A percentile compares a stretch with the other conserved stretches of the same genome.
Conservation (phyloP, 192 early-diverging fungal genomes). For the Coemansia sp. region DNA sequence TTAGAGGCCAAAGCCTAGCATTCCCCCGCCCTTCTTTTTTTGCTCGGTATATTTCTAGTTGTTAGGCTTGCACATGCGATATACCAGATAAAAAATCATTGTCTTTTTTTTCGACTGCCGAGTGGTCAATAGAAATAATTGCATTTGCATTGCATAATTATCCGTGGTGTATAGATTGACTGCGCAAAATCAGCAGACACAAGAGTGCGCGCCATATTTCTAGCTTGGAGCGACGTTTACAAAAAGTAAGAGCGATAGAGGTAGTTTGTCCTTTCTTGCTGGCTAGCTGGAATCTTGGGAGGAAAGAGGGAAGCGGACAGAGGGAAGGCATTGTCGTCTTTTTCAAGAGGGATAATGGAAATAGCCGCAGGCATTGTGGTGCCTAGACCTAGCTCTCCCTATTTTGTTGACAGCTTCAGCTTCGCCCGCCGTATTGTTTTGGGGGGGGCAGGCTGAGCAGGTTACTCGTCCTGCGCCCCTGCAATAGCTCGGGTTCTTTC, state of each 20-base stretch:
- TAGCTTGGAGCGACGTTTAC: neutral
- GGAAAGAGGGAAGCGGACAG: neutral
- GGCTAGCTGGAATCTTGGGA: neutral
- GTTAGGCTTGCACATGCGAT: neutral
- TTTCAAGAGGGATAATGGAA: neutral
- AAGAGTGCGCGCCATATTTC: neutral
- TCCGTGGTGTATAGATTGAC: slow-evolving; percentile 2
- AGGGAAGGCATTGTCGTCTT: slow-evolving; percentile 1
- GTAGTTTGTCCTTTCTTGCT: neutral
- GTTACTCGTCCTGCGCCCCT: neutral
- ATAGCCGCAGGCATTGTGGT: slow-evolving; percentile 5
- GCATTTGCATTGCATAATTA: slow-evolving; percentile 7
- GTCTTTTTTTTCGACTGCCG: neutral
- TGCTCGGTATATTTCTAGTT: neutral
- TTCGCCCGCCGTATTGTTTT: neutral
- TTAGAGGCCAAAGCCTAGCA: neutral
- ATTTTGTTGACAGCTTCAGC: neutral
- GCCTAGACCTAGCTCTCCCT: neutral
- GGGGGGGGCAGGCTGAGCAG: neutral
- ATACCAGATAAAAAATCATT: neutral
- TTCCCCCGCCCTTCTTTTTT: neutral
- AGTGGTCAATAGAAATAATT: slow-evolving; percentile 11
- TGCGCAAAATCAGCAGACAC: neutral
- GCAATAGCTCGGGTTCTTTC: neutral
- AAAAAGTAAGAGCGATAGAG: slow-evolving; percentile 1